A percentile compares a stretch with the other conserved stretches of the same genome.
phyloP scores from a whole-genome alignment of 495 filamentous ascomycete species.

The Daldinia decipiens region DNA sequence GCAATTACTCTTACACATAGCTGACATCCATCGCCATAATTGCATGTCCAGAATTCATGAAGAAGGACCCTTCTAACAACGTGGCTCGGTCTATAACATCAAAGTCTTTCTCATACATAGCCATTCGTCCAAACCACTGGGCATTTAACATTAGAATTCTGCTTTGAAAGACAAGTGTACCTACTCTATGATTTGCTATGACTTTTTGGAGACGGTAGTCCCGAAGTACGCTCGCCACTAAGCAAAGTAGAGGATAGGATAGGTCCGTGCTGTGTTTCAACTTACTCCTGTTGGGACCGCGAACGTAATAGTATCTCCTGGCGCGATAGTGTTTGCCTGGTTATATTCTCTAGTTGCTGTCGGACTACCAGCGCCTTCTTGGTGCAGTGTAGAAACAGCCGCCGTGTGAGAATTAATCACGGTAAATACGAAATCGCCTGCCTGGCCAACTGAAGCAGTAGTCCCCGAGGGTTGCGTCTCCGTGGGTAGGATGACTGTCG shows the following conservation, averaged over 20 bases:
- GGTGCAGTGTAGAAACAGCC: constrained; percentile 34
- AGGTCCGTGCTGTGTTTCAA: not conserved
- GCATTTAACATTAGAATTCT: constrained; percentile 5
- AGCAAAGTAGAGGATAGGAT: not conserved
- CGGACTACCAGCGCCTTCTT: constrained; percentile 22
- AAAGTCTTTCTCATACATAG: constrained; percentile 35
- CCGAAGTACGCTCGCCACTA: not conserved
- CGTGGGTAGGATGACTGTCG: not conserved
- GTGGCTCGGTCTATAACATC: constrained; percentile 30
- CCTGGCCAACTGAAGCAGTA: not conserved
- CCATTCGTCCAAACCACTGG: constrained; percentile 42
- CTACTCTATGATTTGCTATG: too few species aligned
- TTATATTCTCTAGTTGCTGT: constrained; percentile 16
- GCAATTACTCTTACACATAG: constrained; percentile 41
- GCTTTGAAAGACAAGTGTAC: too few species aligned
- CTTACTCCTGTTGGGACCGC: constrained; percentile 42
- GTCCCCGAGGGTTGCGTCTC: not conserved
- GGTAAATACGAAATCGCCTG: constrained; percentile 38
- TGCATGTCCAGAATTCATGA: constrained; percentile 9
- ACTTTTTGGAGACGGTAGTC: not conserved
- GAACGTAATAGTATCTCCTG: constrained; percentile 25
- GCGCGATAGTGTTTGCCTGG: constrained; percentile 13
- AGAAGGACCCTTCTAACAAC: constrained; percentile 40
- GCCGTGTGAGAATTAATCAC: constrained; percentile 43
- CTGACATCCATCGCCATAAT: constrained; percentile 41